These are phyloP conservation scores for Exophiala bonariae DNA, from an alignment of 2,329 filamentous ascomycete genomes.

Conservation along the genomic window DNA sequence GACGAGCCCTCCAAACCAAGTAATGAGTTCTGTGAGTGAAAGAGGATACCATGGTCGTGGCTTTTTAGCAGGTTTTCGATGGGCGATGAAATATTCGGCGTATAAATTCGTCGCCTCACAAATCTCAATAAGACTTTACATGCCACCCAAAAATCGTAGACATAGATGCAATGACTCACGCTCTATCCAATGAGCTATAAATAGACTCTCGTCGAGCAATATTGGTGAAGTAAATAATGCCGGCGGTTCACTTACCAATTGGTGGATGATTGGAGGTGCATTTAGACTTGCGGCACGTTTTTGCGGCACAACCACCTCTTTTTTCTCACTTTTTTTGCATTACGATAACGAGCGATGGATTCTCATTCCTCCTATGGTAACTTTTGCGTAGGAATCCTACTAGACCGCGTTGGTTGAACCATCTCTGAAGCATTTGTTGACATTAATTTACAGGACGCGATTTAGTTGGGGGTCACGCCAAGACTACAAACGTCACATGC, in stretches of 20 bases:
- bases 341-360: not conserved
- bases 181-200: not conserved
- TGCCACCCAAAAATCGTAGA: not conserved
- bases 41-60: not conserved
- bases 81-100: not conserved
- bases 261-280: not conserved
- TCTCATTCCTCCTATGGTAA: not conserved
- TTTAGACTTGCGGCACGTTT: not conserved
- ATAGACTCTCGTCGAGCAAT: not conserved
- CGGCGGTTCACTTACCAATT: not conserved
- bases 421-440: not conserved
- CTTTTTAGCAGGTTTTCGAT: not conserved
- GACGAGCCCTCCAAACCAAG: not conserved
- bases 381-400: not conserved
- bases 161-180: not conserved
- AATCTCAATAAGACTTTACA: not conserved
- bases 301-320: not conserved
- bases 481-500: not conserved
- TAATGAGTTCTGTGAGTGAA: not conserved
- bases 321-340: not conserved
- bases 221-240: not conserved
- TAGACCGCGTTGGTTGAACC: constrained; percentile 1
- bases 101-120: not conserved
- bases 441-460: not conserved
- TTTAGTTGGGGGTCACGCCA: constrained; percentile 1